phyloP scores from a whole-genome alignment of 257 asterid genomes.

The Orobanche coerulescens region DNA sequence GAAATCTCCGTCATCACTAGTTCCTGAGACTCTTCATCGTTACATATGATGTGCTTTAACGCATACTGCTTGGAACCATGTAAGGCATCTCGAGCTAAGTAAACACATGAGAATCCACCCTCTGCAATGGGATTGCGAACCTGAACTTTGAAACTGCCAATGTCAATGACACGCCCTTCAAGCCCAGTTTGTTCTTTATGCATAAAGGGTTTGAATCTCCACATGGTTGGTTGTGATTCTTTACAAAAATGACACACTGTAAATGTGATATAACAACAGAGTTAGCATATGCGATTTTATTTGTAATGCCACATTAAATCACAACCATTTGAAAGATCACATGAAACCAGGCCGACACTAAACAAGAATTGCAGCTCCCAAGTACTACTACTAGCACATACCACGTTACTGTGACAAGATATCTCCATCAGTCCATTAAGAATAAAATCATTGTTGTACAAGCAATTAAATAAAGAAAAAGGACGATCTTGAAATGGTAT shows the following conservation, averaged over 20 bases:
- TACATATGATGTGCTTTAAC: conserved; percentile 81
- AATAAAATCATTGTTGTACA: background rate
- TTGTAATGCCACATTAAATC: background rate
- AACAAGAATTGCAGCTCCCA: background rate
- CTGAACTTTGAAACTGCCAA: conserved; percentile 74
- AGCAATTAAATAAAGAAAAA: background rate
- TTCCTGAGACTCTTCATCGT: conserved; percentile 77
- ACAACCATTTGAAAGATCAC: conserved; percentile 1
- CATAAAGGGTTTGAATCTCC: conserved; percentile 82
- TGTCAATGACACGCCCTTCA: conserved; percentile 86
- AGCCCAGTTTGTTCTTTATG: conserved; percentile 90
- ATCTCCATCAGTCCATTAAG: background rate
- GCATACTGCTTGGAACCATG: conserved; percentile 92
- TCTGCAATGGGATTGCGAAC: conserved; percentile 82
- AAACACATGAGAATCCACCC: conserved; percentile 97
- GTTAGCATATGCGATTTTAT: background rate
- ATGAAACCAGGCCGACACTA: background rate
- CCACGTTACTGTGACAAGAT: background rate
- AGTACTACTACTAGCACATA: background rate
- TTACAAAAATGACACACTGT: conserved; percentile 30
- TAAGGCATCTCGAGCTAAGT: conserved; percentile 68
- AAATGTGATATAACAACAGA: conserved; percentile 17
- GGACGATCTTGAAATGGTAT: background rate
- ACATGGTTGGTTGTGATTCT: conserved; percentile 47
- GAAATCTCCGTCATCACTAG: conserved; percentile 72